Evolutionary conservation across 1,284 basidiomycete species (phyloP).

Genomic region (Phylloporus gajari): DNA sequence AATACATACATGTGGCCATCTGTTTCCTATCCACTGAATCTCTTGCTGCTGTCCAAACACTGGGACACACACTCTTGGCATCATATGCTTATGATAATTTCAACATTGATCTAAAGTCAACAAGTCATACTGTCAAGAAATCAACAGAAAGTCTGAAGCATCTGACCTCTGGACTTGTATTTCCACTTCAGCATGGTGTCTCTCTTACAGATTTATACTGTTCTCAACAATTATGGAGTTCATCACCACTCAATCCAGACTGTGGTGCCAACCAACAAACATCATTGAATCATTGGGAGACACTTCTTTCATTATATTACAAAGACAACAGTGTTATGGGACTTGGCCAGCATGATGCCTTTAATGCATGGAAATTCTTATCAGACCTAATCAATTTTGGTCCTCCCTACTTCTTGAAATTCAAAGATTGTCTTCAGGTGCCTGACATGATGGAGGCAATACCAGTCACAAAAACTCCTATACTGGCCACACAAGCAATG

Average conservation of each 20-base stretch:
- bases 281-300: background rate
- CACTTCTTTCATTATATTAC: background rate
- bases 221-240: background rate
- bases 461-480: conserved; percentile 1
- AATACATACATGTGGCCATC: conserved; percentile 5
- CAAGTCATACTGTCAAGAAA: background rate
- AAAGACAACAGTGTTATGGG: background rate
- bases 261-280: background rate
- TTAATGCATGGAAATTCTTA: background rate
- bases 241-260: background rate
- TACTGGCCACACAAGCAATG: background rate
- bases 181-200: background rate
- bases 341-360: background rate
- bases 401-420: background rate
- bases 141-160: background rate
- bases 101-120: background rate
- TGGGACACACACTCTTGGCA: background rate
- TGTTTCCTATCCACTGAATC: background rate
- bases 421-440: background rate
- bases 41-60: background rate
- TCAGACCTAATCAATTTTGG: background rate
- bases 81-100: background rate
- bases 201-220: background rate
- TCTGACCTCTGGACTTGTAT: background rate
- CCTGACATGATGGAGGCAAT: background rate